These are phyloP conservation scores for Candolleomyces aberdarensis DNA, from an alignment of 768 basidiomycete species.

Conservation along the genomic window DNA sequence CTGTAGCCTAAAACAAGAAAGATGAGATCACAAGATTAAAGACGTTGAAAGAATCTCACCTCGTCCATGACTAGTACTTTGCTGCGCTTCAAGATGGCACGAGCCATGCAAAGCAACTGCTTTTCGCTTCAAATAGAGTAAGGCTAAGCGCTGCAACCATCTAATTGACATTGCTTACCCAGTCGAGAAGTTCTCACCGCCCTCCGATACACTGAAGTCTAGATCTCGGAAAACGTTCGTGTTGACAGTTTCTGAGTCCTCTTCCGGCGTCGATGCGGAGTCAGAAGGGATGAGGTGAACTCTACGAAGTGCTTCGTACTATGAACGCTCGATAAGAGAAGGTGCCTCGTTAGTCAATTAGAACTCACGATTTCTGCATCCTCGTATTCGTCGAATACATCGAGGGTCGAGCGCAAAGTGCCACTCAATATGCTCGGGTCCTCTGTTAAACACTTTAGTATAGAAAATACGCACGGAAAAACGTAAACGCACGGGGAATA, in stretches of 20 bases:
- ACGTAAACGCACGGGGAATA: slow-evolving; percentile 55
- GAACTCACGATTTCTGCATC: slow-evolving; percentile 75
- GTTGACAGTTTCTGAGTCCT: slow-evolving; percentile 52
- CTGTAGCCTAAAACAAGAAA: slow-evolving; percentile 50
- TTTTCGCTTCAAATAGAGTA: slow-evolving; percentile 19
- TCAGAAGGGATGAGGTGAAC: slow-evolving; percentile 74
- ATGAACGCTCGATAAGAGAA: not conserved
- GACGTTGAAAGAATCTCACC: slow-evolving; percentile 31
- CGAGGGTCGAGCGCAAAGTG: slow-evolving; percentile 73
- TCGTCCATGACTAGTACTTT: slow-evolving; percentile 86
- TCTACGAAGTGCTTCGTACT: slow-evolving; percentile 83
- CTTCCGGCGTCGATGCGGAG: slow-evolving; percentile 45
- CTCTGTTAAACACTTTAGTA: slow-evolving; percentile 41
- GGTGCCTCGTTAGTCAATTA: not conserved
- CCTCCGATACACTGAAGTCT: slow-evolving; percentile 69
- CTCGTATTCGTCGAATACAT: slow-evolving; percentile 84
- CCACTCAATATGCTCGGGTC: slow-evolving; percentile 89
- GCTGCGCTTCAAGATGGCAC: slow-evolving; percentile 77
- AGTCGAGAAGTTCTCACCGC: slow-evolving; percentile 87
- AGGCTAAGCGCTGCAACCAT: not conserved
- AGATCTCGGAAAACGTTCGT: slow-evolving; percentile 74
- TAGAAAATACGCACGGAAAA: not conserved
- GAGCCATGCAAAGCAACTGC: slow-evolving; percentile 73
- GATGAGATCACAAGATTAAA: not conserved
- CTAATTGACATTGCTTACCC: slow-evolving; percentile 43